Conservation (phyloP, 331 rosid genomes). For the Malus hybrid region DNA sequence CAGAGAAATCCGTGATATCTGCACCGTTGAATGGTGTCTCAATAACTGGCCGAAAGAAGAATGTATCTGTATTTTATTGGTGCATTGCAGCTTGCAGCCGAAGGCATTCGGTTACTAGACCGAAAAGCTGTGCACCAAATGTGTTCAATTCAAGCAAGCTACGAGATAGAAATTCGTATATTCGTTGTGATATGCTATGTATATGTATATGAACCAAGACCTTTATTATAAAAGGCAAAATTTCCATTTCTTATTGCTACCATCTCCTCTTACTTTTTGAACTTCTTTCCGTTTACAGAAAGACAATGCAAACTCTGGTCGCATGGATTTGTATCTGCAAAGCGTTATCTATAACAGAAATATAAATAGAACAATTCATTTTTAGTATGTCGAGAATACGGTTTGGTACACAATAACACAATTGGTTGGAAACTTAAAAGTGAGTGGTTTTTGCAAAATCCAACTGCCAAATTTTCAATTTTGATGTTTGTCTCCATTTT, state of each 20-base stretch:
- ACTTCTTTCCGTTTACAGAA: not conserved
- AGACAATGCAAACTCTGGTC: too few species aligned
- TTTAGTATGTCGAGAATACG: too few species aligned
- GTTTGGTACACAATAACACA: too few species aligned
- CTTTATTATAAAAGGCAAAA: not conserved
- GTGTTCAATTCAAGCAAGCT: constrained; percentile 1
- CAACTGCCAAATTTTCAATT: not conserved
- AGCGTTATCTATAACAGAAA: too few species aligned
- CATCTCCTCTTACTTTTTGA: not conserved
- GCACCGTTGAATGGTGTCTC: constrained; percentile 3
- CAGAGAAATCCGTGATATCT: not conserved
- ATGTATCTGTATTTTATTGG: constrained; percentile 8
- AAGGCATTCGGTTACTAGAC: not conserved
- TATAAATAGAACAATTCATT: too few species aligned
- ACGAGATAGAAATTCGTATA: not conserved
- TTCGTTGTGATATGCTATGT: not conserved
- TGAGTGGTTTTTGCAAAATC: constrained; percentile 13
- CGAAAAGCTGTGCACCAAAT: not conserved
- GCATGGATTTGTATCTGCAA: too few species aligned
- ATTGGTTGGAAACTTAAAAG: not conserved
- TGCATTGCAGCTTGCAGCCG: constrained; percentile 15
- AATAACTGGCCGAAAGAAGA: not conserved
- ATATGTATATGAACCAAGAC: not conserved
- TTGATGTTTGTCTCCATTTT: not conserved
- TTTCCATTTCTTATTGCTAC: too few species aligned